Evolutionary conservation across 2,329 filamentous ascomycete genomes (phyloP), one percentile per base, ranked within the genome.

Genomic region (Grosmannia penicillata): DNA sequence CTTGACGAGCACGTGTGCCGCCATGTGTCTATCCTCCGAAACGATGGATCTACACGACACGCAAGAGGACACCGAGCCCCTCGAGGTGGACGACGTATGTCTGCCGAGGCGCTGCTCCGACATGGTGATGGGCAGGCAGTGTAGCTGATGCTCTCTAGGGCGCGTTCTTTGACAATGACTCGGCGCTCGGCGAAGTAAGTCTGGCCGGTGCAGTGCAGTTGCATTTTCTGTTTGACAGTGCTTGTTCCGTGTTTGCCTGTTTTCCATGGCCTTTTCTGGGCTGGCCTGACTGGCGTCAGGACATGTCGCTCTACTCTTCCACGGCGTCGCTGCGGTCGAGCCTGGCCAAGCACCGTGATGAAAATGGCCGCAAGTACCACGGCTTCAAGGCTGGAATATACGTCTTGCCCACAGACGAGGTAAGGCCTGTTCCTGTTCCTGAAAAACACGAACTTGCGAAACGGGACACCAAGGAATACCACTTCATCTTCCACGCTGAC

Each of bases 361-460:
- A 59, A 37, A 60, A 61, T 34, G 58, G 58, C 19, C 51, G 59
- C 15, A 53, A 54, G 35, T 61, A 61, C 38, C 58, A 60, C 38
- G 53, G 51, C 8, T 59, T 55, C 45, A 57, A 57, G 39, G 54
- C 56, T 17, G 57, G 56, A n/a, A 52, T 54, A 38, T 61, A 61
- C 31, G 47, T 54, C 2, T 46, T 60, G 41, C 57, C 58, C 8
- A 59, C 55, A 18, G 58, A 61, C 34, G 56, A 61, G 43, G 52
- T 53, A 39, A 38, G 47, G 4, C 18, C 25, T 25, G 18, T 4
- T 21, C 11, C 6, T 14, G 10, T 8, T 3, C 3, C n/a, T 10
- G n/a, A n/a, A n/a, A n/a, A n/a, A n/a, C n/a, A n/a, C n/a, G n/a
- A n/a, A n/a, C n/a, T n/a, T n/a, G n/a, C n/a, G n/a, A n/a, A n/a